Conservation (phyloP, 768 basidiomycete species). For the Lactifluus echinatus region DNA sequence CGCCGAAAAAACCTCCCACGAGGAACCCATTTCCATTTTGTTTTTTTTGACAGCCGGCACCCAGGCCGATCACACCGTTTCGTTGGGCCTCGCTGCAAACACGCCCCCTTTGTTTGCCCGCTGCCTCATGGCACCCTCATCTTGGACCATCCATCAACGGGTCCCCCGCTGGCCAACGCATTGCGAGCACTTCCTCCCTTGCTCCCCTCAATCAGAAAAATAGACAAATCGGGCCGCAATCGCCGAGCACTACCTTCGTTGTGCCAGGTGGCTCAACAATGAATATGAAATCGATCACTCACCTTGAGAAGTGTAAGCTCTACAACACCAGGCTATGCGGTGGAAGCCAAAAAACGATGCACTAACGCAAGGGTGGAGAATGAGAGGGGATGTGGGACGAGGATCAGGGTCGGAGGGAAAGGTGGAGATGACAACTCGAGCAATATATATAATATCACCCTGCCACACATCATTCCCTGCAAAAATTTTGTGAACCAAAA, state of each 20-base stretch:
- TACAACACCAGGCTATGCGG: neutral
- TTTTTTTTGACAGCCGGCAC: constrained; percentile 10
- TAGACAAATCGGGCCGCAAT: constrained; percentile 16
- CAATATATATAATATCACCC: neutral
- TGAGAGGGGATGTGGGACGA: neutral
- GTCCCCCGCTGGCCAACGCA: neutral
- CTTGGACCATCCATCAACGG: neutral
- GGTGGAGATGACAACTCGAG: neutral
- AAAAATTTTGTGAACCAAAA: neutral
- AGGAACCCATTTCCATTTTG: constrained; percentile 5
- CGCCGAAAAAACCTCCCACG: constrained; percentile 6
- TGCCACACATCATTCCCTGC: constrained; percentile 2
- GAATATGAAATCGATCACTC: constrained; percentile 9
- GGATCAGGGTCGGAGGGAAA: constrained; percentile 14
- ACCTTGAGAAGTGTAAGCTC: neutral
- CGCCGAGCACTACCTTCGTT: constrained; percentile 2
- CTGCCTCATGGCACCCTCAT: constrained; percentile 8
- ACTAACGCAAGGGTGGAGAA: neutral
- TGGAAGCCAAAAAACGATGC: neutral
- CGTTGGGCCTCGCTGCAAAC: constrained; percentile 10
- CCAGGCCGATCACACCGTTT: constrained; percentile 7
- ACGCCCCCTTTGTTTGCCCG: constrained; percentile 3
- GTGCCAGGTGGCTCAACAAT: constrained; percentile 11
- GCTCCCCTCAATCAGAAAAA: constrained; percentile 5
- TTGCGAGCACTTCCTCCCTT: neutral